Percentiles rank a stretch among this genome's conserved stretches.
phyloP scores from a whole-genome alignment of 768 basidiomycete genomes.

The Imleria badia region DNA sequence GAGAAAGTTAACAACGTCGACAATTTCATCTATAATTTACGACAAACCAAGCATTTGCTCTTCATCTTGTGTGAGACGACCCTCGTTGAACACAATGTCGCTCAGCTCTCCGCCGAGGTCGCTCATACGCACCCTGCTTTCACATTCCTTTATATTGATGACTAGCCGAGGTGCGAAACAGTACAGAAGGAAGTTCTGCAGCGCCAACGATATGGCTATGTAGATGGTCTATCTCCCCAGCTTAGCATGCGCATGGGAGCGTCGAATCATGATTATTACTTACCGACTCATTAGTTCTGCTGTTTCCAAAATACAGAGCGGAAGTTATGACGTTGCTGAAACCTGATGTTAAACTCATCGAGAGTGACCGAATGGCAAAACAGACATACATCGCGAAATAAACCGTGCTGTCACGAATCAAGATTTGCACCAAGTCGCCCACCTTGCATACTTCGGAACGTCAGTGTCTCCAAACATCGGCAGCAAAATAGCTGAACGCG shows the following conservation, averaged over 20 bases:
- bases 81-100: neutral
- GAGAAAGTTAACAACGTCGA: too few relatives aligned
- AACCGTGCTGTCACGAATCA: slow-evolving; percentile 19
- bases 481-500: slow-evolving; percentile 10
- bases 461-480: slow-evolving; percentile 5
- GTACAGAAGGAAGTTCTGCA: slow-evolving; percentile 16
- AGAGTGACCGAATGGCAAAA: neutral
- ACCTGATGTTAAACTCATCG: neutral
- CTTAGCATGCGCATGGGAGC: neutral
- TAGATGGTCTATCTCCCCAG: slow-evolving; percentile 1
- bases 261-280: neutral
- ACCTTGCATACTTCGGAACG: neutral
- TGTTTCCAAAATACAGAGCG: slow-evolving; percentile 2
- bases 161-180: slow-evolving; percentile 20
- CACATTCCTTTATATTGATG: slow-evolving; percentile 12
- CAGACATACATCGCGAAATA: slow-evolving; percentile 20
- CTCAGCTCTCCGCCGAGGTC: neutral
- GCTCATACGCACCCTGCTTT: slow-evolving; percentile 12
- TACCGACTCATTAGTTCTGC: neutral
- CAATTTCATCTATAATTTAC: too few relatives aligned
- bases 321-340: slow-evolving; percentile 6
- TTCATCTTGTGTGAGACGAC: neutral
- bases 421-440: slow-evolving; percentile 10
- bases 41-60: too few relatives aligned
- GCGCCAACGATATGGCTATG: slow-evolving; percentile 9